Base-by-base conservation (phyloP, 106 monocot genomes). In the Amphibolis antarctica region DNA sequence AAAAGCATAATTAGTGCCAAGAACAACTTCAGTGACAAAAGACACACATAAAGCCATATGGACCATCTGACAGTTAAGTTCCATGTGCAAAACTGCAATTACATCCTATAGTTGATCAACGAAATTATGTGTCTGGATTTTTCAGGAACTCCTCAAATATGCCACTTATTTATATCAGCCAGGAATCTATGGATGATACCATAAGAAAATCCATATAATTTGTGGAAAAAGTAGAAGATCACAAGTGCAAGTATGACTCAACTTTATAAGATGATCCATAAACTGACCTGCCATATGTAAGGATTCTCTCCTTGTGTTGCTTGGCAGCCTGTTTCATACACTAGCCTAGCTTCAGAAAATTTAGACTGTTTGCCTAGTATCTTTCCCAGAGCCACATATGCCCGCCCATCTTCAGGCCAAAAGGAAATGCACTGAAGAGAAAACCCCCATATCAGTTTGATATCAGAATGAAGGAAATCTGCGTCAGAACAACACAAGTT, bases 391-490 rank as follows among this genome's bases (percentile, higher is more conserved):
- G 86, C 96, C 44, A 98, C 96, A 64, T 98, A 98, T 44, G 81
- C 59, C 23, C 96, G 69, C 66, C 96, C 96, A 79, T 98, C 96
- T 80, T 98, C 96, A 28, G 96, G 96, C 96, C 96, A 98, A 73
- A 69, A 78, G 42, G 69, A 72, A 64, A 86, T 75, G 54, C 96
- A 98, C 96, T 96, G 76, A 65, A 51, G 47, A 24, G 65, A 52
- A 14, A 57, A 1, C 45, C 28, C 51, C 13, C 52, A 13, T 42
- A 27, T 63, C 23, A 52, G 63, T 49, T 61, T 19, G 14, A 12
- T 55, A n/a, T n/a, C n/a, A 36, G 36, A 44, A 69, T 59, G 23
- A 28, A n/a, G 22, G n/a, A 23, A 42, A 43, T 55, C 55, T 1
- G 13, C 23, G 4, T 36, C 15, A 28, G 1, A 14, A 30, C 31